phyloP scores from a whole-genome alignment of 1,284 basidiomycete species.

The Porodaedalea pini region DNA sequence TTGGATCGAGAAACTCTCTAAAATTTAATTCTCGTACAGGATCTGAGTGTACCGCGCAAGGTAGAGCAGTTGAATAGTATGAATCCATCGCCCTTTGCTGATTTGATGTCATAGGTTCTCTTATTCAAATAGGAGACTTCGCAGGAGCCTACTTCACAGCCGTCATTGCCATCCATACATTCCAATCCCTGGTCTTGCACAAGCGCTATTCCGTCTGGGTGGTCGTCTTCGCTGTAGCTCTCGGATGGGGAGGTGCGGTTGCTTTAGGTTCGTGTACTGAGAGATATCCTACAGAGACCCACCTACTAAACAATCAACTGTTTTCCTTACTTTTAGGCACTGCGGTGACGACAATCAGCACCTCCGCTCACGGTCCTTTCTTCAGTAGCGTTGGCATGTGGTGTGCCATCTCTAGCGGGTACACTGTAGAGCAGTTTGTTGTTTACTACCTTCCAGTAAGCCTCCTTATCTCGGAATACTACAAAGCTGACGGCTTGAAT shows the following conservation, averaged over 20 bases:
- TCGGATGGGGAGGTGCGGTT: conserved; percentile 52
- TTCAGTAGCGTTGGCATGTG: conserved; percentile 19
- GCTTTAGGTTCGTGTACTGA: conserved; percentile 41
- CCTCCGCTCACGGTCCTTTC: conserved; percentile 18
- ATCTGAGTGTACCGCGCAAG: conserved; percentile 51
- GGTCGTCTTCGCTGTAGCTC: conserved; percentile 38
- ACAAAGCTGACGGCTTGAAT: neutral
- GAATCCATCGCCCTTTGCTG: conserved; percentile 19
- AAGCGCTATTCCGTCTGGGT: conserved; percentile 48
- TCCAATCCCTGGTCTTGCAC: conserved; percentile 58
- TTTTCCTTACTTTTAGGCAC: neutral
- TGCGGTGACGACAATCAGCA: conserved; percentile 34
- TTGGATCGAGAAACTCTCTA: neutral
- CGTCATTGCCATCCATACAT: conserved; percentile 63
- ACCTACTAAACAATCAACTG: neutral
- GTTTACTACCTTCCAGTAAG: conserved; percentile 23
- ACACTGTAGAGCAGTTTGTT: conserved; percentile 20
- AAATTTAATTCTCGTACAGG: conserved; percentile 26
- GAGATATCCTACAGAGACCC: neutral
- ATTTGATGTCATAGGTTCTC: conserved; percentile 36
- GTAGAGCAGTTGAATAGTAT: conserved; percentile 30
- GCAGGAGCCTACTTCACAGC: conserved; percentile 62
- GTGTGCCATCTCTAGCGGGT: conserved; percentile 19
- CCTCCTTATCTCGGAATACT: neutral
- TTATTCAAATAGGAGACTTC: conserved; percentile 62